Base-by-base conservation (phyloP, 768 basidiomycete species). In the button mushroom (Agaricus bisporus) region DNA sequence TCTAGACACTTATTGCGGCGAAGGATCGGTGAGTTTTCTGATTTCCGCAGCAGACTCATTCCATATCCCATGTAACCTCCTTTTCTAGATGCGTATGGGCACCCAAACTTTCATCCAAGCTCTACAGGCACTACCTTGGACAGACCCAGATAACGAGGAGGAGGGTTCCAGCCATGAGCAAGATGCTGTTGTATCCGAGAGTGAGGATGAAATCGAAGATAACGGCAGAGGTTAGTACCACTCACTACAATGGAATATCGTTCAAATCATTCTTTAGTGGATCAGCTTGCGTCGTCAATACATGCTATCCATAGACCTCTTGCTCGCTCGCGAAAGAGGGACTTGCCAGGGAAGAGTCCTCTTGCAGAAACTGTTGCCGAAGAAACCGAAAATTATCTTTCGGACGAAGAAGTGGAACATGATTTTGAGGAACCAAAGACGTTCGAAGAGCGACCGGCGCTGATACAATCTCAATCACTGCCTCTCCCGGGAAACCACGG, bases 21-120 rank as follows among this genome's bases (percentile, higher is more conserved):
- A 82, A 59, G 81, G 83, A 58, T 90, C 91, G 14, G 90, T 91
- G 64, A 60, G 83, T 70, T 49, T 39, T n/a, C n/a, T n/a, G n/a
- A n/a, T n/a, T n/a, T 57, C 14, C 47, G 43, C 54, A 49, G 50
- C 52, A 41, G 32, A 32, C 54, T 49, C 32, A 50, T 49, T 51
- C 51, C 46, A 44, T 15, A 43, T 20, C 20, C 25, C 12, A 17
- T 5, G 5, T 43, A 15, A 56, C 54, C 57, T 49, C 37, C 46
- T 54, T 60, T 54, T 58, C 36, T 63, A 93, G 91, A 87, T 93
- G 83, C 85, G 88, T 38, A 81, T 84, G 22, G 91, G 91, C 14
- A 93, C 91, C 2, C 91, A 93, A 64, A 88, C 91, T 2, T 80
- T 93, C 47, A 92, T 93, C 37, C 91, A 92, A 69, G 91, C 88